These are phyloP conservation scores for Cyclotella kingstonii DNA, from an alignment of 108 stramenopile species.

Conservation along the genomic window DNA sequence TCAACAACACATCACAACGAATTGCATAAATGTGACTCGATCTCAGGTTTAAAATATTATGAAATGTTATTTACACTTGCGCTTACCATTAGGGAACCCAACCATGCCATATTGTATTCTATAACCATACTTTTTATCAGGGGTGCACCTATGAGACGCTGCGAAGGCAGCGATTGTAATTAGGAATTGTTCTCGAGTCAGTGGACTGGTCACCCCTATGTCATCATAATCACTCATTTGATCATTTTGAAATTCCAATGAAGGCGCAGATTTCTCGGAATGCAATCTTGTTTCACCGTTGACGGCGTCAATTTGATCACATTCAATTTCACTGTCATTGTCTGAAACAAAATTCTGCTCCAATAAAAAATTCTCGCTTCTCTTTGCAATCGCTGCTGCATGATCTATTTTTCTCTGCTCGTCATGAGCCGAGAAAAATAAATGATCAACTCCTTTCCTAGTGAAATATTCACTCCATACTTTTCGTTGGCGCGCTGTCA, in stretches of 20 bases:
- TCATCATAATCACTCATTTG: constrained; percentile 1
- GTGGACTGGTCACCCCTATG: constrained; percentile 52
- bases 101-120: constrained; percentile 94
- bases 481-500: constrained; percentile 76
- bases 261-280: background rate
- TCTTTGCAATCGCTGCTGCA: constrained; percentile 29
- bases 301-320: constrained; percentile 10
- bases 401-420: constrained; percentile 89
- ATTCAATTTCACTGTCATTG: constrained; percentile 28
- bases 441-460: constrained; percentile 70
- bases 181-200: constrained; percentile 73
- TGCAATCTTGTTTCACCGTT: constrained; percentile 8
- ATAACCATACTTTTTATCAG: constrained; percentile 61
- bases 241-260: background rate
- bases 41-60: background rate
- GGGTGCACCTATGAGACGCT: constrained; percentile 48
- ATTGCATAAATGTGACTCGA: no score
- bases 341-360: constrained; percentile 37
- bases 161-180: constrained; percentile 70
- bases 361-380: constrained; percentile 44
- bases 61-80: background rate
- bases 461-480: constrained; percentile 88
- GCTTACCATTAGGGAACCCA: constrained; percentile 62
- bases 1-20: constrained; percentile 1
- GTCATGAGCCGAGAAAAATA: constrained; percentile 94